A percentile compares a stretch with the other conserved stretches of the same genome.
phyloP scores from a whole-genome alignment of 75 land plant species.

The Pinus albicaulis region DNA sequence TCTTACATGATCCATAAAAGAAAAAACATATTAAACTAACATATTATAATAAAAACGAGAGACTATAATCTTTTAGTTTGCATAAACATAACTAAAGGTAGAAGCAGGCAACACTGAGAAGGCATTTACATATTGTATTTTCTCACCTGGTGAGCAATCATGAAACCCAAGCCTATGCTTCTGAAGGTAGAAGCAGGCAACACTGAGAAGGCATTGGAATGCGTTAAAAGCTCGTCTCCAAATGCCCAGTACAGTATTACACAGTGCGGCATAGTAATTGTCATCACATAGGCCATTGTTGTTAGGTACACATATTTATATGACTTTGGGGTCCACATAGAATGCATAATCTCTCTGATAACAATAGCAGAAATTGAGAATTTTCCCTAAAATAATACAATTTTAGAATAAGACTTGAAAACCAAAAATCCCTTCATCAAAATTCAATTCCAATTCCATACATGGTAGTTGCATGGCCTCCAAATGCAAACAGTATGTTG shows the following conservation, averaged over 20 bases:
- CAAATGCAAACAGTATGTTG: constrained; percentile 31
- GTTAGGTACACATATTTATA: constrained; percentile 27
- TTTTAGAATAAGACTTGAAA: no score
- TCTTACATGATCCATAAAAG: no score
- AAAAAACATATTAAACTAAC: no score
- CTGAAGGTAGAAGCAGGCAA: constrained; percentile 15
- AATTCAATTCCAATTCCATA: background rate
- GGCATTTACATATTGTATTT: no score
- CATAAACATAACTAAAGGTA: no score
- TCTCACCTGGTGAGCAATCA: constrained; percentile 34
- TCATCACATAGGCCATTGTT: constrained; percentile 14
- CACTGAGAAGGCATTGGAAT: constrained; percentile 32
- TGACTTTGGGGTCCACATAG: constrained; percentile 28
- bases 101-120: no score
- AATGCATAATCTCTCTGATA: constrained; percentile 40
- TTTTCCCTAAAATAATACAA: no score
- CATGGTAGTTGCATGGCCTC: constrained; percentile 35
- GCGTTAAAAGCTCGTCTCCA: constrained; percentile 20
- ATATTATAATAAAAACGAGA: no score
- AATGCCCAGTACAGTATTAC: constrained; percentile 32
- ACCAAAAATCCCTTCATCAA: background rate
- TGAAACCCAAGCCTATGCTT: constrained; percentile 14
- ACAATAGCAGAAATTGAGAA: no score
- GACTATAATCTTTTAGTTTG: no score
- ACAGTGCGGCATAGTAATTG: constrained; percentile 23